phyloP scores from a whole-genome alignment of 169 alveolate species.

The Pseudocohnilembus persalinus region DNA sequence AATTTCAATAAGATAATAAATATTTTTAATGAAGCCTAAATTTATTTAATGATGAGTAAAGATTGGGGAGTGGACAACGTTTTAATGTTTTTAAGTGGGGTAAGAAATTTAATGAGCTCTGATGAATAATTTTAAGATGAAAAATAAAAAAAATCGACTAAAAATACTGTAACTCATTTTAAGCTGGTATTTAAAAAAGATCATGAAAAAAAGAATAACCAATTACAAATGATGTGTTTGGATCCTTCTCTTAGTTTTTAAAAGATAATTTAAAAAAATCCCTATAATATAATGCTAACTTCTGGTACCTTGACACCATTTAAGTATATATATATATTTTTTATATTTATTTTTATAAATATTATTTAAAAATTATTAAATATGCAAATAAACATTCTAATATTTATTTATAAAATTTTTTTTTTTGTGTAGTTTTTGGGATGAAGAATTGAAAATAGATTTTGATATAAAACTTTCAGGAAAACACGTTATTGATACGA shows the following conservation, averaged over 20 bases:
- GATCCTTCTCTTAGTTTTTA: conserved; percentile 52
- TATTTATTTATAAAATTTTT: too few relatives aligned
- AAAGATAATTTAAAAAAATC: conserved; percentile 34
- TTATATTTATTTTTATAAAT: too few relatives aligned
- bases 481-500: background rate
- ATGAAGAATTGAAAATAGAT: background rate
- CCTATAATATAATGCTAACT: conserved; percentile 43
- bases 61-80: background rate
- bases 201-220: background rate
- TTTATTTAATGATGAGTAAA: background rate
- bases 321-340: background rate
- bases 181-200: background rate
- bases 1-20: too few relatives aligned
- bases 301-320: conserved; percentile 44
- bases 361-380: too few relatives aligned
- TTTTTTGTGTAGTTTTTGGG: background rate
- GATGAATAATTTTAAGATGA: background rate
- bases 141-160: background rate
- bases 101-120: background rate
- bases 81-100: background rate
- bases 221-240: conserved; percentile 39
- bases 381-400: background rate
- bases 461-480: background rate
- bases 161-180: background rate
- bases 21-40: background rate